Base-by-base conservation (phyloP, 805 yeast genomes). In the Pachysolen tannophilus region DNA sequence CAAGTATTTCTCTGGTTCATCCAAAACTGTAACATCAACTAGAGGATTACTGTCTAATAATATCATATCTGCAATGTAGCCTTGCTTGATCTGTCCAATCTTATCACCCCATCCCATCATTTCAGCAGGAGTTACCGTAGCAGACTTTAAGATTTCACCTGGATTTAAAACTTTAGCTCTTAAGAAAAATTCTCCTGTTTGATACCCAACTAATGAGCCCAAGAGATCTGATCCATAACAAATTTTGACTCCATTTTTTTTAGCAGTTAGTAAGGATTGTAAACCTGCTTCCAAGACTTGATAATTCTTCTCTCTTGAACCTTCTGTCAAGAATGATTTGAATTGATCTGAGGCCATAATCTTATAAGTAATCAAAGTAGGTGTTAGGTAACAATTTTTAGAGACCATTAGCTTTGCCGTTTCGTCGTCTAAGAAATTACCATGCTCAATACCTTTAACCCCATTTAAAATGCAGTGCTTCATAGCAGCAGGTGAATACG, bases 401-500 rank as follows among this genome's bases (percentile, higher is more conserved):
- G 48, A 35, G 9, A 43, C 50, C 50, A 53, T 46, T 26, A 52
- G 28, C 28, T 39, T 34, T n/a, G 56, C 55, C 23, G 50, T 41
- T 21, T 46, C 52, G 8, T 43, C 55, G 26, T 51, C 51, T 21
- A 53, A 32, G 24, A 53, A 27, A 28, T 53, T 53, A 5, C 58
- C 58, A 35, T 53, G 58, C 35, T 53, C 58, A 28, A 53, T 49
- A 17, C 58, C 58, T 26, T 35, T 44, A 11, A 47, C 52, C 9
- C 58, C 58, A 38, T 44, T 46, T 5, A 41, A 37, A 14, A 53
- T 35, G 38, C 54, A 49, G 18, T 44, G 47, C 27, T 40, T 38
- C 15, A 53, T 51, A 8, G 50, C 40, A 13, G 38, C 36, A 4
- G 53, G 44, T 6, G 56, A 50, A 33, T 53, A 53, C 11, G 51